phyloP scores from a whole-genome alignment of 2,329 filamentous ascomycete species.

The Venturia pyrina region DNA sequence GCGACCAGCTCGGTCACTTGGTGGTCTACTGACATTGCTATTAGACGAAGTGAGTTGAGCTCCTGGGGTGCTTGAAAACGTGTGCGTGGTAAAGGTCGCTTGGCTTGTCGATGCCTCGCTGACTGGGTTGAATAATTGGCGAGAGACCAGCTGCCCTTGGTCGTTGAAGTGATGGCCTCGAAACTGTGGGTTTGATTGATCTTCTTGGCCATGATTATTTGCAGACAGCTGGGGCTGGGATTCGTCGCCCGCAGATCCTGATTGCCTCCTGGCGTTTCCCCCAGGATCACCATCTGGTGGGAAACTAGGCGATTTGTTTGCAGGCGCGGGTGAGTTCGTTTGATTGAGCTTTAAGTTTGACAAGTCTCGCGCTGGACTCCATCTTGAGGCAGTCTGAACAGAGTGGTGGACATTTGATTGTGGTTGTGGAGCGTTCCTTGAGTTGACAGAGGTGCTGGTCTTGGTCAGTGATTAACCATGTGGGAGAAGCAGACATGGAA shows the following conservation, averaged over 20 bases:
- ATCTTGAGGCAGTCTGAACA: not conserved
- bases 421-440: too few species aligned
- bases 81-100: not conserved
- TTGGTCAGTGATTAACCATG: not conserved
- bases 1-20: not conserved
- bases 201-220: not conserved
- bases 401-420: not conserved
- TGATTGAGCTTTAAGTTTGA: not conserved
- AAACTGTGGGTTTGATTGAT: not conserved
- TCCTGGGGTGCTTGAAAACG: not conserved
- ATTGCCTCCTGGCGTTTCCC: not conserved
- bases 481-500: not conserved
- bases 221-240: not conserved
- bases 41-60: not conserved
- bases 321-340: not conserved
- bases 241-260: not conserved
- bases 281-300: not conserved
- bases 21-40: not conserved
- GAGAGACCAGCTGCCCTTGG: not conserved
- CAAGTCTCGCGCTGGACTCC: not conserved
- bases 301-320: not conserved
- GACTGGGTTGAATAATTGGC: not conserved
- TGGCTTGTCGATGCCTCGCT: not conserved
- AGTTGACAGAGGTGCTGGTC: not conserved
- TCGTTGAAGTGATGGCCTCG: slow-evolving; percentile 1